Percentiles rank a stretch among this genome's conserved stretches.
Conservation (phyloP, 2,329 filamentous ascomycete species). For the Biscogniauxia mediterranea region DNA sequence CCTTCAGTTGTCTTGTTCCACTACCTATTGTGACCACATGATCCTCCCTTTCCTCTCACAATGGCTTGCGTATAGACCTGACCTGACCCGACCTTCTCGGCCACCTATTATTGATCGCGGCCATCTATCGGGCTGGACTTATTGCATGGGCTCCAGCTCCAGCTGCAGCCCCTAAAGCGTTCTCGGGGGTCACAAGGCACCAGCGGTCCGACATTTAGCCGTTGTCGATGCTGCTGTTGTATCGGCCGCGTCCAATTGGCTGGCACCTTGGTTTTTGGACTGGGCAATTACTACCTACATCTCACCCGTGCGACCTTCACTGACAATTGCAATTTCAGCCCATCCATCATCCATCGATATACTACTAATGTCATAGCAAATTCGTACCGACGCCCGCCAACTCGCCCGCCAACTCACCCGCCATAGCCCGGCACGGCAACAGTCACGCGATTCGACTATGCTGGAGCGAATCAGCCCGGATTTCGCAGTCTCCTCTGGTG, state of each 20-base stretch:
- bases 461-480: neutral
- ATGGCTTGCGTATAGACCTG: neutral
- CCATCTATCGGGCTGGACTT: neutral
- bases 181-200: neutral
- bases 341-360: slow-evolving; percentile 6
- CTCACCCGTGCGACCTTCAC: slow-evolving; percentile 25
- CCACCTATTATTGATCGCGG: neutral
- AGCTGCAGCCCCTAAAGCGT: neutral
- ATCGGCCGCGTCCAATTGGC: slow-evolving; percentile 5
- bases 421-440: neutral
- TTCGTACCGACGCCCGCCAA: neutral
- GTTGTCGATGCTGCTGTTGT: slow-evolving; percentile 7
- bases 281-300: slow-evolving; percentile 3
- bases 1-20: slow-evolving; percentile 2
- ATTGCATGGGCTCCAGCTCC: too few relatives aligned
- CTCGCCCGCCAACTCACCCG: neutral
- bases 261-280: slow-evolving; percentile 16
- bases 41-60: neutral
- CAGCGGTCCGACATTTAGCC: slow-evolving; percentile 25
- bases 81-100: neutral
- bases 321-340: slow-evolving; percentile 15
- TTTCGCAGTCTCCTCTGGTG: neutral
- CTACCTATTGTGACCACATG: slow-evolving; percentile 3
- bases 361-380: slow-evolving; percentile 3
- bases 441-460: neutral